These are phyloP conservation scores for Poa annua DNA, from an alignment of 176 grass and related monocot genomes.

Conservation along the genomic window DNA sequence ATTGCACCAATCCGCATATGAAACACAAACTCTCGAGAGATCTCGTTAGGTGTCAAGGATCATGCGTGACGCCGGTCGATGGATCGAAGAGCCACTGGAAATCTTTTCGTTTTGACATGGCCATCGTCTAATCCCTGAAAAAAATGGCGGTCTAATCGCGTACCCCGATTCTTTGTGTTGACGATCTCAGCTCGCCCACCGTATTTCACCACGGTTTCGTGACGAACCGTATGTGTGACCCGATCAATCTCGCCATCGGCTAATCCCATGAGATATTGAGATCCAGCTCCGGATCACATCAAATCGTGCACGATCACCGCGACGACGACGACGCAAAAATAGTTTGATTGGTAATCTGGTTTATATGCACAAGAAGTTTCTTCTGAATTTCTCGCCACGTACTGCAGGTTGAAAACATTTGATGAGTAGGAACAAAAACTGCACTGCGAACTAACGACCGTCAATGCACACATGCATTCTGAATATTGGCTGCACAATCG, in stretches of 20 bases:
- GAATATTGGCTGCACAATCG: not conserved
- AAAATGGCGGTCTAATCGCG: conserved; percentile 15
- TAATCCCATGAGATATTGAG: conserved; percentile 34
- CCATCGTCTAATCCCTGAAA: conserved; percentile 16
- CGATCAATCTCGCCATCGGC: conserved; percentile 12
- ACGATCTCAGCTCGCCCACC: conserved; percentile 13
- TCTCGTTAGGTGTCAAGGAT: conserved; percentile 39
- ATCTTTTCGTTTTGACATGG: conserved; percentile 12
- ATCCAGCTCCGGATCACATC: conserved; percentile 38
- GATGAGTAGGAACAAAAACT: conserved; percentile 28
- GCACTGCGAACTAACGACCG: not conserved
- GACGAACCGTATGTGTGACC: not conserved
- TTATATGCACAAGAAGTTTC: conserved; percentile 8
- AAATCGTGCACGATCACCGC: conserved; percentile 23
- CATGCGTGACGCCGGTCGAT: not conserved
- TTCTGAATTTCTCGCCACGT: not conserved
- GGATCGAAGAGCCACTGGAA: conserved; percentile 1
- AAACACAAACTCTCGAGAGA: not conserved
- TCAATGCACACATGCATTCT: not conserved
- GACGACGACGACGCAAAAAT: not conserved
- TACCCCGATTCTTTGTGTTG: conserved; percentile 26
- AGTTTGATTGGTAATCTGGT: not conserved
- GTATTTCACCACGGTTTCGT: not conserved
- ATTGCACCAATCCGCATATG: conserved; percentile 30
- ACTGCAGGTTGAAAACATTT: conserved; percentile 14